Base-by-base conservation (phyloP, 2,329 filamentous ascomycete genomes). In the Macrophomina phaseolina region DNA sequence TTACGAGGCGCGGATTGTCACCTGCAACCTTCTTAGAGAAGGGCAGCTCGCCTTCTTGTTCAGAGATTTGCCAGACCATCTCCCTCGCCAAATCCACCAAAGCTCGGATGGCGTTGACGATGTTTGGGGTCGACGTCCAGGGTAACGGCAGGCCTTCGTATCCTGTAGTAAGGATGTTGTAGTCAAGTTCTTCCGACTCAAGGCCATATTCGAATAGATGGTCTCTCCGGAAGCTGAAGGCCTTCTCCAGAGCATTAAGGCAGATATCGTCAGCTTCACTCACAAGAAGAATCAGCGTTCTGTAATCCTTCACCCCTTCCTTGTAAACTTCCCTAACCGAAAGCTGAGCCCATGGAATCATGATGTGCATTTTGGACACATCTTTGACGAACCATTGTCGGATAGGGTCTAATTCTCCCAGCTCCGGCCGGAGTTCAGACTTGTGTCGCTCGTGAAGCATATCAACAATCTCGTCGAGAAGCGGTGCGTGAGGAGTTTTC, bases 311-410 rank as follows among this genome's bases (percentile, higher is more conserved):
- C 2, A 86, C 75, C 40, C 85, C 83, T 61, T 89, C 88, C 66
- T 87, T 87, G 72, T 90, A 90, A 67, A 90, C 83, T 66, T 90
- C 87, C 75, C 91, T 92, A 76, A 94, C 89, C 14, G 89, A 88
- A 75, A 91, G 89, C 72, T 88, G 91, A 8, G 91, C 89, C 90
- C 91, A 95, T 0, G 91, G 90, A 56, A 96, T 84, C 51, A 95
- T 88, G 66, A 91, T 83, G 65, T 93, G 88, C 70, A 96, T 84
- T 34, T 86, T 86, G 77, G 87, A 87, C 38, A 93, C 84, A 53
- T 80, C 77, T 40, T 75, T 77, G 68, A 93, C 84, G 73, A 97
- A 97, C 88, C 92, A 97, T 71, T 93, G 89, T n/a, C 93, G 87
- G 16, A 97, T 88, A 7, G 86, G 83, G 73, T 97, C 93, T 9